phyloP scores from a whole-genome alignment of 805 yeast species.

The Wickerhamiella dianesei region DNA sequence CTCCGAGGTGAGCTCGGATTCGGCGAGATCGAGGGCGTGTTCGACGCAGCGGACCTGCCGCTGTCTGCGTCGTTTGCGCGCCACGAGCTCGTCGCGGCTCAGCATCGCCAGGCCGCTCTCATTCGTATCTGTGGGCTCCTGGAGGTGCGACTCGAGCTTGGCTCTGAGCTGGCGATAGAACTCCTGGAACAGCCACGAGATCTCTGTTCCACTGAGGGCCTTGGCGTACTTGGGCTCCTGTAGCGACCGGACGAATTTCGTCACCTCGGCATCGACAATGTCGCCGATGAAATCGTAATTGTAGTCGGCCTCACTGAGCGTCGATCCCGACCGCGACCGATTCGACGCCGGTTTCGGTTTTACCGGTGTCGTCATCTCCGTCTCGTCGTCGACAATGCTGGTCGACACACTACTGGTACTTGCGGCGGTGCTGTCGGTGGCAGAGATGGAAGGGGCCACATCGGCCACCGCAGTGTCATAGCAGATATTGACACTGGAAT shows the following conservation, averaged over 20 bases:
- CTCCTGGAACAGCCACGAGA: conserved; percentile 29
- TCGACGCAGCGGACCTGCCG: conserved; percentile 2
- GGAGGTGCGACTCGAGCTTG: not conserved
- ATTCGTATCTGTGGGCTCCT: conserved; percentile 8
- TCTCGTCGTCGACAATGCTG: not conserved
- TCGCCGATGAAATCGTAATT: not conserved
- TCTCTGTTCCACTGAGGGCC: conserved; percentile 27
- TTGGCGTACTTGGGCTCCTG: conserved; percentile 28
- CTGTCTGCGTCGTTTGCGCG: conserved; percentile 21
- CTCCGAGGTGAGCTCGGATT: not conserved
- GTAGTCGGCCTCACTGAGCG: not conserved
- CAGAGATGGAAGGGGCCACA: not conserved
- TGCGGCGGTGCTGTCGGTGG: conserved; percentile 1
- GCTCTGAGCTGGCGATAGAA: conserved; percentile 25
- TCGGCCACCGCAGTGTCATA: conserved; percentile 13
- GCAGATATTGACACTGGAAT: conserved; percentile 16
- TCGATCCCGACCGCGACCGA: not conserved
- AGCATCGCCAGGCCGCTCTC: conserved; percentile 17
- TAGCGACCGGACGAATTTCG: conserved; percentile 20
- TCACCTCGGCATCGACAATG: not conserved
- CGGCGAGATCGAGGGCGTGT: conserved; percentile 1
- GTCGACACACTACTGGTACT: not conserved
- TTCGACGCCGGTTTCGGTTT: not conserved
- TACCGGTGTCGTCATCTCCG: not conserved
- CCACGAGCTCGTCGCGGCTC: conserved; percentile 24